Percentiles rank a stretch among this genome's conserved stretches.
Conservation (phyloP, 305 asterid species). For the Fraxinus angustifolia region DNA sequence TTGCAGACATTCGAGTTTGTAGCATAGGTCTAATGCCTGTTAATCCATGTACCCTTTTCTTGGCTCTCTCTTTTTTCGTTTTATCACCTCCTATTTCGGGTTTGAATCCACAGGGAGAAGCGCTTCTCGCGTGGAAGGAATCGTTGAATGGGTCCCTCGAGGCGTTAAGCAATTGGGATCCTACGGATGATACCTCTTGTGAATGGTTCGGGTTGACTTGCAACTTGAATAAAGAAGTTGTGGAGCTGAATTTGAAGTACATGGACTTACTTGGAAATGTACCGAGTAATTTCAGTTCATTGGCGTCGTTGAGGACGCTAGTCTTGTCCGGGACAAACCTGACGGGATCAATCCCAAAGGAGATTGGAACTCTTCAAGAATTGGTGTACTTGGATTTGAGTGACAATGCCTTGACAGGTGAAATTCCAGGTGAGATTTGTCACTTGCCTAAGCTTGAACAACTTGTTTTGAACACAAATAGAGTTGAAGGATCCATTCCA, state of each 20-base stretch:
- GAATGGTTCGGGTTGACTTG: conserved; percentile 70
- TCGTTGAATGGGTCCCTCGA: conserved; percentile 52
- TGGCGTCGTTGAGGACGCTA: conserved; percentile 43
- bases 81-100: conserved; percentile 25
- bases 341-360: conserved; percentile 55
- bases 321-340: conserved; percentile 72
- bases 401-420: conserved; percentile 62
- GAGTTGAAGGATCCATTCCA: conserved; percentile 57
- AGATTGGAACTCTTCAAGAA: conserved; percentile 40
- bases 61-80: conserved; percentile 24
- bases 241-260: conserved; percentile 48
- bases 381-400: conserved; percentile 57
- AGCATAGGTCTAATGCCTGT: conserved; percentile 46
- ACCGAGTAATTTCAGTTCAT: conserved; percentile 44
- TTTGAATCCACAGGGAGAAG: conserved; percentile 57
- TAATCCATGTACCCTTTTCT: conserved; percentile 38
- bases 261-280: conserved; percentile 62
- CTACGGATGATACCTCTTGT: conserved; percentile 59
- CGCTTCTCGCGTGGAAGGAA: conserved; percentile 63
- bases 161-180: conserved; percentile 55
- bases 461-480: conserved; percentile 53
- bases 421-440: conserved; percentile 48
- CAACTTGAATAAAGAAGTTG: conserved; percentile 49
- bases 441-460: conserved; percentile 42
- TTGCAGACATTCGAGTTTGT: conserved; percentile 43